Conservation (phyloP, 2,329 filamentous ascomycete species). For the Neoascochyta sp. region DNA sequence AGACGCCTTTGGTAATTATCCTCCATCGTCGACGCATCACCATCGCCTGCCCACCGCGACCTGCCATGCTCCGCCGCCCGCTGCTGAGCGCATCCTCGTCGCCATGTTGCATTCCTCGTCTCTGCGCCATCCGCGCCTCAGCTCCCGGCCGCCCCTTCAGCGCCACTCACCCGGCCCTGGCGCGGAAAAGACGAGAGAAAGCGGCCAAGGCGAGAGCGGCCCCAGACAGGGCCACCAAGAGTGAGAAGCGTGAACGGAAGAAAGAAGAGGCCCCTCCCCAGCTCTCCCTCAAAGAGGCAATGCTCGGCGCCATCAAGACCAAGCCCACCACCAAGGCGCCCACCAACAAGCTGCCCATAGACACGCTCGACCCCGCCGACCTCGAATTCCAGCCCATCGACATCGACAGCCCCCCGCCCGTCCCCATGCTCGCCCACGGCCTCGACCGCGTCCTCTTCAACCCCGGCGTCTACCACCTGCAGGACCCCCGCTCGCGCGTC, state of each 20-base stretch:
- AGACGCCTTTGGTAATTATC: no score
- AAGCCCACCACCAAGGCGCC: conserved; percentile 4
- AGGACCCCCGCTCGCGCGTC: conserved; percentile 80
- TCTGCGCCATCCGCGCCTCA: conserved; percentile 17
- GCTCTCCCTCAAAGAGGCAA: conserved; percentile 23
- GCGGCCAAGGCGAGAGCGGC: conserved; percentile 1
- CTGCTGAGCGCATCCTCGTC: conserved; percentile 14
- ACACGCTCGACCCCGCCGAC: conserved; percentile 21
- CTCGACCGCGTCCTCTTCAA: conserved; percentile 94
- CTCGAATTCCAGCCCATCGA: conserved; percentile 39
- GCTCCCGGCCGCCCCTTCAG: conserved; percentile 13
- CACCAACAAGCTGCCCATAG: conserved; percentile 19
- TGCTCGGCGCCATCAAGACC: conserved; percentile 12
- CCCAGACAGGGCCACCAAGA: conserved; percentile 1
- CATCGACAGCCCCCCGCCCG: conserved; percentile 48
- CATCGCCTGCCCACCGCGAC: conserved; percentile 1
- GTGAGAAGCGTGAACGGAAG: no score
- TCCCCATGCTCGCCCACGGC: conserved; percentile 67
- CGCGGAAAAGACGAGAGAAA: conserved; percentile 4
- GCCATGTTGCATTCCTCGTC: conserved; percentile 13
- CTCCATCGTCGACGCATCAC: conserved; percentile 5
- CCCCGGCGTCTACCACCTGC: conserved; percentile 77
- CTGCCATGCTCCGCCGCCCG: conserved; percentile 26
- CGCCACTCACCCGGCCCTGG: conserved; percentile 10
- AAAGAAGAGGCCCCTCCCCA: no score